Conservation (phyloP, 352 stramenopile genomes). For the Globisporangium canariense region DNA sequence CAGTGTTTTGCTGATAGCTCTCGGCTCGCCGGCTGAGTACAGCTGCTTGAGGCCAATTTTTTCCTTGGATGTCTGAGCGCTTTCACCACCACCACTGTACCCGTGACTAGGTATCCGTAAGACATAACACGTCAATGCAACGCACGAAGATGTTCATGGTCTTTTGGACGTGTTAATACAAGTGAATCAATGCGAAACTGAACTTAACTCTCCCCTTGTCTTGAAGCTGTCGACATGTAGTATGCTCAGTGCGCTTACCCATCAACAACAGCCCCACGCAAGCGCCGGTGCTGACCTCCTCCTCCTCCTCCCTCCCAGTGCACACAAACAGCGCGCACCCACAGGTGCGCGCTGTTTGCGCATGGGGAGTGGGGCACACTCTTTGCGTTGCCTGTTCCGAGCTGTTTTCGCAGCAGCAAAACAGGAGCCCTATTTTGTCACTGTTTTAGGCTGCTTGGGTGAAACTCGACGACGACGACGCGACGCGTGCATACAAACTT, state of each 20-base stretch:
- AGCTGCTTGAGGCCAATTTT: constrained; percentile 51
- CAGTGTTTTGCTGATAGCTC: constrained; percentile 9
- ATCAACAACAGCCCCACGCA: neutral
- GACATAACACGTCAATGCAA: neutral
- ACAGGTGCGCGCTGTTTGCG: neutral
- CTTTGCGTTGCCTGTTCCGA: too few species aligned
- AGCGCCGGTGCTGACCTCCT: neutral
- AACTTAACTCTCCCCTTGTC: neutral
- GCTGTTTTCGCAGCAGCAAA: neutral
- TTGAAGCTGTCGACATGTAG: neutral
- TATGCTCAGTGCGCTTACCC: neutral
- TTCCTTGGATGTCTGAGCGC: constrained; percentile 54
- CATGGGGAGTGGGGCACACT: too few species aligned
- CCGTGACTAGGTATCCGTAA: too few species aligned
- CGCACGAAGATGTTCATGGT: too few species aligned
- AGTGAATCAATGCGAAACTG: neutral
- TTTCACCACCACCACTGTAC: neutral
- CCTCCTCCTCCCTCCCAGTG: neutral
- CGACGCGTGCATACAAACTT: constrained; percentile 2
- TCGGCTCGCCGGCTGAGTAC: constrained; percentile 53
- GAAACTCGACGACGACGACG: neutral
- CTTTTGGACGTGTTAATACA: neutral
- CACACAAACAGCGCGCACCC: neutral
- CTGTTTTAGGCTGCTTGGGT: neutral
- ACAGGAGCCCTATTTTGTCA: too few species aligned